These are phyloP conservation scores for Fusarium devonianum DNA, from an alignment of 2,329 filamentous ascomycete genomes.

Conservation along the genomic window DNA sequence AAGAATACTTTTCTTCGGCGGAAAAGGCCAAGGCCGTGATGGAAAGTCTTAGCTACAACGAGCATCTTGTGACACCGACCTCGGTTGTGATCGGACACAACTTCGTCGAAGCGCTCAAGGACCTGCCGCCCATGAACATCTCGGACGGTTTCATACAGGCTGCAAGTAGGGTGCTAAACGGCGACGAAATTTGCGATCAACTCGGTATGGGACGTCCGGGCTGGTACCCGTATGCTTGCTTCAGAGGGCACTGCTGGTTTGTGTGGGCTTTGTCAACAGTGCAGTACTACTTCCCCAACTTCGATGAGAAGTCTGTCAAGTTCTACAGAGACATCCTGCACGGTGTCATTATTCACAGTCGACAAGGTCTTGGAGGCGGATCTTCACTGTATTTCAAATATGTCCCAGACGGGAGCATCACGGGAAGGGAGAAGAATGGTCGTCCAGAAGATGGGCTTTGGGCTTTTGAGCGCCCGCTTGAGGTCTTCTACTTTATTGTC, in stretches of 20 bases:
- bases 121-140: conserved; percentile 47
- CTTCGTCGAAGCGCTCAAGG: conserved; percentile 48
- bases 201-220: conserved; percentile 46
- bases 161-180: conserved; percentile 48
- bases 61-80: conserved; percentile 45
- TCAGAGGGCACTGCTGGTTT: conserved; percentile 45
- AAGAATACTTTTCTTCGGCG: conserved; percentile 37
- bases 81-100: conserved; percentile 48
- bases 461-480: conserved; percentile 36
- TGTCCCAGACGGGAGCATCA: conserved; percentile 37
- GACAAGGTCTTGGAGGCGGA: conserved; percentile 36
- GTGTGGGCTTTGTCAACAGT: conserved; percentile 38
- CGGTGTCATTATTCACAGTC: conserved; percentile 40
- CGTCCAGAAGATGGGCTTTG: conserved; percentile 14
- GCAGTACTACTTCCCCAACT: conserved; percentile 35
- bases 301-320: conserved; percentile 38
- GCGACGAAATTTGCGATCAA: conserved; percentile 47
- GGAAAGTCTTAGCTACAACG: conserved; percentile 46
- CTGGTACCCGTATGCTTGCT: conserved; percentile 40
- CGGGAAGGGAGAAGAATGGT: conserved; percentile 34
- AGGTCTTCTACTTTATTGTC: conserved; percentile 35
- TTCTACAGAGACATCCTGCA: conserved; percentile 41
- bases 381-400: conserved; percentile 47
- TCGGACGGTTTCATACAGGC: conserved; percentile 37
- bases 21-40: conserved; percentile 43